Evolutionary conservation across 306 rosid species (phyloP), one percentile per base, ranked within the genome.

Genomic region (Rubus idaeus): DNA sequence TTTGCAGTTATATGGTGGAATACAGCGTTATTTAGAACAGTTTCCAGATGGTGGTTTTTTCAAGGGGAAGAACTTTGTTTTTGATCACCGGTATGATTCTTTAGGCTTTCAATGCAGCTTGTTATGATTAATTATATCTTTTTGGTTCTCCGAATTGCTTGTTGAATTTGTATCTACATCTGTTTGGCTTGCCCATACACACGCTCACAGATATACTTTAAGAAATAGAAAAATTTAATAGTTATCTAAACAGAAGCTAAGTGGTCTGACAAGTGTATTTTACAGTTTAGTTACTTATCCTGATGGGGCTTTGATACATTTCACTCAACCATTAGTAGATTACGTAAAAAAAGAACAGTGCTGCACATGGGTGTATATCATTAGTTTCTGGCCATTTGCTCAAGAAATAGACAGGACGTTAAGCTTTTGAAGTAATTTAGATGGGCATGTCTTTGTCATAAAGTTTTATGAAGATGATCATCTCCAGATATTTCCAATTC

Each of bases 31-130:
- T 77, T 37, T 95, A 87, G 98, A 92, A 84, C 95, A 92, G 82
- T 95, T 85, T 79, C 96, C 98, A 14, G 88, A 89, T 71, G 96
- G 97, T 44, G 97, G 98, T 42, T 90, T 82, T 76, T 92, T 90
- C 81, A 83, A 82, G 80, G 98, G 97, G 78, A 95, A 95, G 86
- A 95, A 95, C 73, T 95, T 92, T 87, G 98, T 95, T 78, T 95
- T 95, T 82, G 96, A 95, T 81, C 98, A 89, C 72, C 88, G 95
- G 98, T 92, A 87, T 62, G 81, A 47, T 75, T 45, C 18, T 61
- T 56, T 76, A 18, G 57, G 71, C 77, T n/a, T 52, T n/a, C 70
- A 52, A 50, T 67, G 50, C 71, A 72, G 77, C 72, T 5, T 57
- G 17, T 39, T 52, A 11, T 52, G 23, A 9, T 6, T 61, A 3